Evolutionary conservation across 2,329 filamentous ascomycete species (phyloP), one percentile per base, ranked within the genome.

Genomic region (Fusarium newnesense): DNA sequence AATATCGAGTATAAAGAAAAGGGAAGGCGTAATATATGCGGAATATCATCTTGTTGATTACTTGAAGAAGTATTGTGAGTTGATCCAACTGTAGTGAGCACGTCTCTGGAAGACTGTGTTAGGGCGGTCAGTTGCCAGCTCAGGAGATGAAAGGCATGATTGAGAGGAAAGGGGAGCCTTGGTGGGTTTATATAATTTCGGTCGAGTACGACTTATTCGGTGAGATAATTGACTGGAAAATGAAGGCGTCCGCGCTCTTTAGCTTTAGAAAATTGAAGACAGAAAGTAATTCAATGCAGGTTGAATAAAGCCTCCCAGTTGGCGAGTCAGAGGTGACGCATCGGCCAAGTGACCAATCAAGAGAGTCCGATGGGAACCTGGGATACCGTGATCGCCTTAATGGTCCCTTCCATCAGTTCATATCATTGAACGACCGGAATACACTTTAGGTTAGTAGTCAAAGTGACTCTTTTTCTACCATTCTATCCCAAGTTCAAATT

Each of bases 281-380:
- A 58, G 58, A 43, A 50, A 61, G 54, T 50, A 63, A 59, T 43
- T 40, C 21, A 57, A 24, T 19, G 43, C 7, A 64, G 21, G 21
- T 40, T 24, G 47, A 32, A 43, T 60, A 46, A 67, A 59, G 62
- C 36, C 50, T 63, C 64, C 61, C 62, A 71, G 56, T 64, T 43
- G 58, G 57, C 71, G 70, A 76, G 75, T 76, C 72, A 76, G 64
- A 74, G 74, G 72, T 78, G 76, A 78, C 76, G 69, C 76, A 78
- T 77, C 76, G 69, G 73, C 66, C 57, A 72, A 58, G 44, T 42
- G 49, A 34, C 76, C 76, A 78, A 78, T 78, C 76, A 78, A 28
- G 50, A 43, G 46, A 63, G 53, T 12, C 47, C 53, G 39, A 60
- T 54, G 39, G 67, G 64, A 74, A 64, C 58, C 72, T 75, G 72